Evolutionary conservation across 495 filamentous ascomycete genomes (phyloP).

Genomic region (Elasticomyces elasticus): DNA sequence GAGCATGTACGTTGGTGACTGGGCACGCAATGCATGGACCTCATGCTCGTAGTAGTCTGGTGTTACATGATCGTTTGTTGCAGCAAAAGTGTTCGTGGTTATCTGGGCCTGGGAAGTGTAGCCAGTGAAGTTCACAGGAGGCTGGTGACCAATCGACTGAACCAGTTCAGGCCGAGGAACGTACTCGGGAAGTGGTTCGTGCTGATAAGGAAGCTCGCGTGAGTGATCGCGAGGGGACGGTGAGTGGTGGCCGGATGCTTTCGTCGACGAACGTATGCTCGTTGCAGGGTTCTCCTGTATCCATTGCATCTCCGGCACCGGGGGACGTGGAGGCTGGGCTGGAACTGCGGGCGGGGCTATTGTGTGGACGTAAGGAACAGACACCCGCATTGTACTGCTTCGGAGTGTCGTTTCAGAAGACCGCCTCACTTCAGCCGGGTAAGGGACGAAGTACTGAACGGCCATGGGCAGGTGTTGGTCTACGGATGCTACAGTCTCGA

Average conservation of each 20-base stretch:
- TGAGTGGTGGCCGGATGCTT: background rate
- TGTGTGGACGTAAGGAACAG: background rate
- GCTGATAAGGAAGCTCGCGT: background rate
- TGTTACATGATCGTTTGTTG: background rate
- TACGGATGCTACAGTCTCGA: background rate
- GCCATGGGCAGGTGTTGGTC: background rate
- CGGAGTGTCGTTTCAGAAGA: background rate
- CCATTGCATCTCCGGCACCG: background rate
- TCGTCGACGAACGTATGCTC: background rate
- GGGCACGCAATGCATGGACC: background rate
- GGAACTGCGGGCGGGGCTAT: background rate
- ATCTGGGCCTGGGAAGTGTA: background rate
- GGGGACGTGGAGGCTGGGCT: background rate
- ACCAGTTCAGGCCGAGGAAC: background rate
- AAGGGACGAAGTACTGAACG: background rate
- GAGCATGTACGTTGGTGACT: conserved; percentile 27
- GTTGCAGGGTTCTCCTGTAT: background rate
- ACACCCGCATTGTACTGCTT: background rate
- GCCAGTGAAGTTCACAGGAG: background rate
- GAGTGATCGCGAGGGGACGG: background rate
- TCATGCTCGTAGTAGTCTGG: conserved; percentile 18
- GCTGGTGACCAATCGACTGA: background rate
- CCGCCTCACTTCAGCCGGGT: background rate
- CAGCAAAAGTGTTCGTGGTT: background rate
- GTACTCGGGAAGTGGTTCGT: background rate